Percentiles rank a stretch among this genome's conserved stretches.
phyloP scores from a whole-genome alignment of 2,329 filamentous ascomycete species.

The Pezicula carpinea region DNA sequence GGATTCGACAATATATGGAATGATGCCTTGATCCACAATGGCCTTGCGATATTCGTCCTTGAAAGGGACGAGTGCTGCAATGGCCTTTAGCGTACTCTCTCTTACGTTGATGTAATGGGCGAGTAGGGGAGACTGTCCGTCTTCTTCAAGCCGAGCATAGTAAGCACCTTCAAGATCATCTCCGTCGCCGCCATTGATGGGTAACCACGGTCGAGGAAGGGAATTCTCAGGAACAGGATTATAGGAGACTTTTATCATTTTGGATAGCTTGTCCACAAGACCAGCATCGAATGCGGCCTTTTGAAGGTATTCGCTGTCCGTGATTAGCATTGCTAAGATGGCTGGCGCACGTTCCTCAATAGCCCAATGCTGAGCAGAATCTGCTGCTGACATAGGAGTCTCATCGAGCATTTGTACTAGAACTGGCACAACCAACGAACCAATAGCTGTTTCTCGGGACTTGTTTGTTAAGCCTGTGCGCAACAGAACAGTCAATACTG shows the following conservation, averaged over 20 bases:
- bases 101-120: constrained; percentile 72
- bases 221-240: constrained; percentile 48
- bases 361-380: constrained; percentile 38
- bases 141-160: constrained; percentile 50
- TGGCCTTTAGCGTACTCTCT: constrained; percentile 69
- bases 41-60: constrained; percentile 81
- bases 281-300: constrained; percentile 72
- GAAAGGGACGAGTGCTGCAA: constrained; percentile 76
- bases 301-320: constrained; percentile 75
- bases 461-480: constrained; percentile 62
- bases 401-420: constrained; percentile 63
- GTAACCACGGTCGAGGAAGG: constrained; percentile 50
- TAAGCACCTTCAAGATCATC: constrained; percentile 20
- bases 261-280: constrained; percentile 56
- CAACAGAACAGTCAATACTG: constrained; percentile 65
- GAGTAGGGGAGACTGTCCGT: constrained; percentile 55
- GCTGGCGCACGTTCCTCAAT: constrained; percentile 69
- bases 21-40: constrained; percentile 75
- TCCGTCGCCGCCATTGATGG: constrained; percentile 15
- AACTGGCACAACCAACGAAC: constrained; percentile 64
- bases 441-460: constrained; percentile 58
- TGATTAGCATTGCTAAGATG: constrained; percentile 73
- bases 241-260: constrained; percentile 62
- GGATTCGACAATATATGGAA: constrained; percentile 80
- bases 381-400: constrained; percentile 29